phyloP scores from a whole-genome alignment of 805 yeast species.

The Brettanomyces anomalus region DNA sequence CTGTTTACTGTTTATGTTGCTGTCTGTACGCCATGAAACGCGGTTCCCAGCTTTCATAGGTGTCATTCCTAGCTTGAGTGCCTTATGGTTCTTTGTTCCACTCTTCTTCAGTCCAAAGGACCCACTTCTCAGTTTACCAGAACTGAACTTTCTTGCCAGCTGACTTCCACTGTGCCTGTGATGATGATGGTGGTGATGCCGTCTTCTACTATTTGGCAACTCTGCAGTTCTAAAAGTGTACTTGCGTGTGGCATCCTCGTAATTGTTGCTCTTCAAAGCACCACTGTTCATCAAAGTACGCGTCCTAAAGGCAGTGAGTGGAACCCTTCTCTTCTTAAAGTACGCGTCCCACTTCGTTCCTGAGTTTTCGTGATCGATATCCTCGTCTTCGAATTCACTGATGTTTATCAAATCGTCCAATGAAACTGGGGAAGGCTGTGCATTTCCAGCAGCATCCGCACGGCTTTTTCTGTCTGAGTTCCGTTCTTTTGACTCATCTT shows the following conservation, averaged over 20 bases:
- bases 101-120: not conserved
- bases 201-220: not conserved
- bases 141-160: not conserved
- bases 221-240: constrained; percentile 12
- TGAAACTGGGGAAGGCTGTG: constrained; percentile 20
- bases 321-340: constrained; percentile 43
- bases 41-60: too few species aligned
- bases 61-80: too few species aligned
- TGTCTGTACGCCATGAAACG: too few species aligned
- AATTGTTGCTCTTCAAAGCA: not conserved
- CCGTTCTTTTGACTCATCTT: constrained; percentile 1
- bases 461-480: constrained; percentile 1
- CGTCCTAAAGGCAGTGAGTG: constrained; percentile 86
- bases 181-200: constrained; percentile 2
- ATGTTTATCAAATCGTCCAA: constrained; percentile 82
- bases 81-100: constrained; percentile 3
- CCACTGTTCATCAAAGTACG: constrained; percentile 39
- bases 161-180: not conserved
- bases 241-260: constrained; percentile 12
- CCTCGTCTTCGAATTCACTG: constrained; percentile 66
- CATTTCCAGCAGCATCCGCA: too few species aligned
- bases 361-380: constrained; percentile 12
- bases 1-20: too few species aligned
- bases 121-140: not conserved
- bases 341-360: constrained; percentile 3